Base-by-base conservation (phyloP, 2,329 filamentous ascomycete species). In the Pestalotiopsis sp. region DNA sequence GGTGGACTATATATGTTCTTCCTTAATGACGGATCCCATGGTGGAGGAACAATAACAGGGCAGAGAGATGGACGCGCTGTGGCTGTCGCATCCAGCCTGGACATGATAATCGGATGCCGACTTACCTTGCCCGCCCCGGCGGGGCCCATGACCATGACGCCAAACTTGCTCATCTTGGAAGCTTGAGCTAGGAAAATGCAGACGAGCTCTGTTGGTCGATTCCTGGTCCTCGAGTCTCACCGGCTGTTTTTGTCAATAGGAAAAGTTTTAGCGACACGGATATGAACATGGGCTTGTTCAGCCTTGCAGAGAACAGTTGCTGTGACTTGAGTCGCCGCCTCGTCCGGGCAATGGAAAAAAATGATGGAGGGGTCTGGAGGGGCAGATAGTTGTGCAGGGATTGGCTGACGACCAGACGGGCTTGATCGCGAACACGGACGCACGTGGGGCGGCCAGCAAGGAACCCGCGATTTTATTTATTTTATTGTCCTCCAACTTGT, bases 81-180 rank as follows among this genome's bases (percentile, higher is more conserved):
- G 13, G 13, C 26, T 57, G 14, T 64, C 64, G 52, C n/a, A 59
- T 26, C 17, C 4, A 40, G 9, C 35, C 30, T 1, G n/a, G 20
- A 17, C 68, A 73, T 70, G 72, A 70, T 66, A 70, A 48, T 66
- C 10, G 44, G 20, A 67, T 55, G 62, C 24, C 13, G 30, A 35
- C 83, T 72, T 81, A 91, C 90, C 87, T 97, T 99, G 82, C 96
- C 96, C 24, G 94, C 94, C 73, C 94, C 96, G 22, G 96, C 95
- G 69, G 95, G 96, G 79, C 96, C 96, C 92, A 98, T 97, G 69
- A 98, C 91, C 81, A 98, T 91, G 72, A 93, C 91, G 65, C 96
- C 96, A 78, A 94, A 98, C 81, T 98, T 97, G 81, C 92, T 95
- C 94, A 97, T 97, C 39, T 26, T 62, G 59, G 48, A 24, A 14